Conservation (phyloP, 495 filamentous ascomycete genomes). For the Aspergillus diversus region DNA sequence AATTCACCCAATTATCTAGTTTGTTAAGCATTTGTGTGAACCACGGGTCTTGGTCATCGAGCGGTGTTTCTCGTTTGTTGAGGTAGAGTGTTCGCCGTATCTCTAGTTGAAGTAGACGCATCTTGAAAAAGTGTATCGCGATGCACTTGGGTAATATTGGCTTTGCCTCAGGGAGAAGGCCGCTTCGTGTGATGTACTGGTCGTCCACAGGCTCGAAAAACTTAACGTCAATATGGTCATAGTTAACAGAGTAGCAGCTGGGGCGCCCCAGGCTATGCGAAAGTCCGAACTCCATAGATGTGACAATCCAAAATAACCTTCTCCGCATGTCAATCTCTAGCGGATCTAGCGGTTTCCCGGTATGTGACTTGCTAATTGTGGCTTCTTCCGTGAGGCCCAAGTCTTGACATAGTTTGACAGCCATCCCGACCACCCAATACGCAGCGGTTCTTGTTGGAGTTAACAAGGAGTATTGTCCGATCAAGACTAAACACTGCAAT, state of each 20-base stretch:
- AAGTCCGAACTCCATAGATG: conserved; percentile 83
- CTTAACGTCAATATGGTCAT: conserved; percentile 78
- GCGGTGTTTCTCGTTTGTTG: conserved; percentile 71
- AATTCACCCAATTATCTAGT: conserved; percentile 71
- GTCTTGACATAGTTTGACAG: conserved; percentile 82
- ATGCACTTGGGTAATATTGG: conserved; percentile 78
- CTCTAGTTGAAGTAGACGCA: conserved; percentile 86
- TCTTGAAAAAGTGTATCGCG: conserved; percentile 89
- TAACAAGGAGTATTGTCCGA: conserved; percentile 88
- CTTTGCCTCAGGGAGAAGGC: conserved; percentile 66
- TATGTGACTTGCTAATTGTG: conserved; percentile 65
- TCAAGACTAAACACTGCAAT: conserved; percentile 84
- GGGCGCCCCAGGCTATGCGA: conserved; percentile 85
- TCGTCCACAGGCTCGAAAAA: conserved; percentile 83
- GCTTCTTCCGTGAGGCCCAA: conserved; percentile 83
- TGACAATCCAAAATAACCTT: conserved; percentile 82
- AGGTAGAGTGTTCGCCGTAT: conserved; percentile 83
- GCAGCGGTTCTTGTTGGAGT: conserved; percentile 88
- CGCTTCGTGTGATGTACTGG: conserved; percentile 76
- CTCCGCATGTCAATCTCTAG: conserved; percentile 86
- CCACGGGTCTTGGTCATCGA: conserved; percentile 80
- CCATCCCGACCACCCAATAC: conserved; percentile 89
- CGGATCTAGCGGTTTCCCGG: conserved; percentile 54
- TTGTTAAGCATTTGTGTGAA: conserved; percentile 78
- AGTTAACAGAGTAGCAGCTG: conserved; percentile 74